Base-by-base conservation (phyloP, 148 eudicot genomes). In the Polygonum aviculare region DNA sequence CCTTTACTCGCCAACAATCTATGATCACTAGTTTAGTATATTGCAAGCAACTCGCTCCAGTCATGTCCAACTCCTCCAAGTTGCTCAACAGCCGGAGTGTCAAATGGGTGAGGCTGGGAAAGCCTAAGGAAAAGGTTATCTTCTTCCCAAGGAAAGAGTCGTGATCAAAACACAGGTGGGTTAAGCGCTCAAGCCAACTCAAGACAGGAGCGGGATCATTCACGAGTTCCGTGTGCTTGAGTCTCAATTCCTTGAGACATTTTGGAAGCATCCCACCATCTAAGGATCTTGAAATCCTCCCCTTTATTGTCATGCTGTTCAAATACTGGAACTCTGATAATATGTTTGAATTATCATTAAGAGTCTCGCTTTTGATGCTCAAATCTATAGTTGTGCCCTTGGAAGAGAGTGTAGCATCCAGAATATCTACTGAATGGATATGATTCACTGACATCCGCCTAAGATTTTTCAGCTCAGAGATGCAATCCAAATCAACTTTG, bases 251-350 rank as follows among this genome's bases (percentile, higher is more conserved):
- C 71, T 67, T 15, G 11, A 67, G 9, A 2, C 9, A 16, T 1
- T 2, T 3, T 35, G 71, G 71, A 36, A 67, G 36, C 71, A 67
- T 36, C 1, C 22, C 14, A 6, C 36, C 44, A 5, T 7, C 3
- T 12, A 33, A 62, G 69, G 18, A 0, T 9, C 19, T 4, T 10
- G 73, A 52, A 1, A 82, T 41, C 16, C 54, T 69, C n/a, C 89
- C 86, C 49, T 73, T 77, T 7, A 86, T 35, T 41, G 75, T 76
- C 38, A 86, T 22, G 9, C 77, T 80, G 41, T 72, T 71, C 78
- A 86, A 74, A 60, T 82, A 72, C 7, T 60, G 39, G 18, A 59
- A 84, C 26, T 51, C 69, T 18, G 72, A 78, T 22, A 83, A 12
- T 51, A 65, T 26, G 21, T 72, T 79, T 36, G 63, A 75, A n/a